Evolutionary conservation across 2,329 filamentous ascomycete species (phyloP), one percentile per base, ranked within the genome.

Genomic region (Fusarium lateritium): DNA sequence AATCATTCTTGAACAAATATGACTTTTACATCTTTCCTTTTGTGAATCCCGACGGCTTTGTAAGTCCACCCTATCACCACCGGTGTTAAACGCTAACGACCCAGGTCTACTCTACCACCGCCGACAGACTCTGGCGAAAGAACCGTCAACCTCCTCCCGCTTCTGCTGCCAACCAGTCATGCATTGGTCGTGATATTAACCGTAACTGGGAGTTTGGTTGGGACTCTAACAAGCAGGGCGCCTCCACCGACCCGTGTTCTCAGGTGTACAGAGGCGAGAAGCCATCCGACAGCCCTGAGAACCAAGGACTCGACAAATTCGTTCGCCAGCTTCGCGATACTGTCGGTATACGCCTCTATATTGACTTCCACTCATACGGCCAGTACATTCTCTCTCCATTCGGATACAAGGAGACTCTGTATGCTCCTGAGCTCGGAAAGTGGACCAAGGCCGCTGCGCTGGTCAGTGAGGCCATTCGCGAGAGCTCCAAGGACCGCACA

Each of bases 11-110:
- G 38, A 82, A 89, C 76, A 84, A 81, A 50, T 89, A 87, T 69
- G 86, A 88, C 75, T 88, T 84, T 71, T 87, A 85, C 76, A 83
- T 88, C 75, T 80, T 85, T 53, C 83, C 83, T 3, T 75, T 85
- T 31, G 81, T 83, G 19, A 85, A 85, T 71, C 83, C 84, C 3
- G 83, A 85, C 66, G 83, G 62, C 2, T 65, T 65, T n/a, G 78
- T 79, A 67, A 58, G 65, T 47, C n/a, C n/a, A n/a, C n/a, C n/a
- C n/a, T n/a, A n/a, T n/a, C n/a, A n/a, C n/a, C n/a, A n/a, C n/a
- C n/a, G n/a, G n/a, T n/a, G n/a, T n/a, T n/a, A n/a, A n/a, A n/a
- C n/a, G n/a, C 63, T 70, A 50, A 70, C 17, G 11, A 3, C 14
- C 10, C 1, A 51, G 78, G 81, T 84, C 45, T 86, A 83, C 71